phyloP scores from a whole-genome alignment of 2,329 filamentous ascomycete species.

The Botrytis galanthina region DNA sequence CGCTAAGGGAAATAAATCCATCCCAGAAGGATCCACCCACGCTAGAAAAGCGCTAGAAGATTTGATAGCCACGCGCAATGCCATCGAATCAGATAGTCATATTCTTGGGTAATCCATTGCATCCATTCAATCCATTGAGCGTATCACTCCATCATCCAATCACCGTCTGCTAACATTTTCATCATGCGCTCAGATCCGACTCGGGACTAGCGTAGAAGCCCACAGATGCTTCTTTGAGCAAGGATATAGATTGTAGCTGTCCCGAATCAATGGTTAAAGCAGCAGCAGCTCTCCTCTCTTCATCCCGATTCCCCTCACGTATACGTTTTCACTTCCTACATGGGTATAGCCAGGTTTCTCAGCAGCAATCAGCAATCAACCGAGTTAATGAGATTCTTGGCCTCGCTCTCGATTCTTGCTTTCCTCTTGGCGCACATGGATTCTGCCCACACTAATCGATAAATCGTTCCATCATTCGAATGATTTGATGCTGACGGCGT shows the following conservation, averaged over 20 bases:
- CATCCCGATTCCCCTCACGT: neutral
- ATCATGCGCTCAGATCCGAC: neutral
- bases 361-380: neutral
- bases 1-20: neutral
- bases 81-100: slow-evolving; percentile 2
- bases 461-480: neutral
- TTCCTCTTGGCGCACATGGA: neutral
- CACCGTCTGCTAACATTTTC: neutral
- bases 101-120: neutral
- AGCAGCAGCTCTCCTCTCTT: neutral
- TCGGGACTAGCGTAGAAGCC: neutral
- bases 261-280: slow-evolving; percentile 1
- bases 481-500: neutral
- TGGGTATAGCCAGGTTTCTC: neutral
- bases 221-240: neutral
- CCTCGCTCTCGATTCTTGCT: neutral
- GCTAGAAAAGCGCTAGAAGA: slow-evolving; percentile 19
- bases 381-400: neutral
- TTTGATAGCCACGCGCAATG: neutral
- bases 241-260: neutral
- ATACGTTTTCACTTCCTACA: neutral
- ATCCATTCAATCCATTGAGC: neutral
- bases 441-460: neutral
- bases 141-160: neutral
- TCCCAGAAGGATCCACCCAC: neutral